phyloP scores from a whole-genome alignment of 345 rosid species.

The Bruguiera gymnorhiza region DNA sequence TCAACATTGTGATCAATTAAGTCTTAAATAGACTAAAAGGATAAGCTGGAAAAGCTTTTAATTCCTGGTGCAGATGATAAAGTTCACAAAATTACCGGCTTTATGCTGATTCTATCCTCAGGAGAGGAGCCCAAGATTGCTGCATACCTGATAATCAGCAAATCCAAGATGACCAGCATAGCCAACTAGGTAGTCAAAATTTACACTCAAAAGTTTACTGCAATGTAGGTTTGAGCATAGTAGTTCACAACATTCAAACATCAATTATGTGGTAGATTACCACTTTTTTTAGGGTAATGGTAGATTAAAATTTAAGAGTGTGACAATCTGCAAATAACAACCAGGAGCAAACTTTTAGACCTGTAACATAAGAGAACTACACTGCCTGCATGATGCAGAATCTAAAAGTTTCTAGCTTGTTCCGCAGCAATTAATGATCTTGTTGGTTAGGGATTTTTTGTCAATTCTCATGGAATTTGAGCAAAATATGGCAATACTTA shows the following conservation, averaged over 20 bases:
- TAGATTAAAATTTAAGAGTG: no score
- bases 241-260: not conserved
- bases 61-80: not conserved
- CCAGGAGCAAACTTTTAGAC: not conserved
- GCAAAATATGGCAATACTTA: constrained; percentile 36
- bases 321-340: no score
- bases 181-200: not conserved
- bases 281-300: not conserved
- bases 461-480: not conserved
- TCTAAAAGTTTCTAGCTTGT: not conserved
- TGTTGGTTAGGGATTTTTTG: not conserved
- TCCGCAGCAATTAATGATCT: not conserved
- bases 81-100: constrained; percentile 46
- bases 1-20: not conserved
- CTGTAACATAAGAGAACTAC: not conserved
- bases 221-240: not conserved
- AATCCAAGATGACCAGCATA: constrained; percentile 11
- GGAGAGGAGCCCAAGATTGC: constrained; percentile 76
- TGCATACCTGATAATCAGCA: constrained; percentile 58
- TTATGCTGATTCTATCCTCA: constrained; percentile 41
- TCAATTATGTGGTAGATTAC: not conserved
- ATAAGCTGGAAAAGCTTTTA: not conserved
- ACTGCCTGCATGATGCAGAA: not conserved
- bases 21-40: not conserved
- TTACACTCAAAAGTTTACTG: not conserved